Evolutionary conservation across 495 filamentous ascomycete species (phyloP).

Genomic region (Extremus antarcticus): DNA sequence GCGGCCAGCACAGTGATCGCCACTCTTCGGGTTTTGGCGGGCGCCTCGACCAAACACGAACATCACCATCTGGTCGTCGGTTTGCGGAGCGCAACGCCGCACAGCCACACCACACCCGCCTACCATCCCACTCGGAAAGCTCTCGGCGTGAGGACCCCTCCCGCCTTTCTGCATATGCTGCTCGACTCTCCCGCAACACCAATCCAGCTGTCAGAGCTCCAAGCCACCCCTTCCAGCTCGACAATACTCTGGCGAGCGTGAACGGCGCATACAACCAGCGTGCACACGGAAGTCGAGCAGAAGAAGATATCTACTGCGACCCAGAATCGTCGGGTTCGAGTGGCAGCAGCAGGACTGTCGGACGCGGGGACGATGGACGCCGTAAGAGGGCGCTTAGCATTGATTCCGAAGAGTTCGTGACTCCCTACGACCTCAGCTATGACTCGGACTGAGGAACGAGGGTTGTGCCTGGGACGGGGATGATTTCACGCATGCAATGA

Average conservation of each 20-base stretch:
- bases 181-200: neutral
- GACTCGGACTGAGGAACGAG: neutral
- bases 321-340: neutral
- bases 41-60: neutral
- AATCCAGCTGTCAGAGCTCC: neutral
- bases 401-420: neutral
- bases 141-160: no score
- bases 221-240: constrained; percentile 15
- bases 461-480: no score
- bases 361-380: neutral
- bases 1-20: neutral
- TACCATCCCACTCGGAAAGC: neutral
- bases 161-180: no score
- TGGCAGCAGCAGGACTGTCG: neutral
- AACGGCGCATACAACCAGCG: constrained; percentile 6
- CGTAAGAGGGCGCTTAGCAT: neutral
- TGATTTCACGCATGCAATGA: no score
- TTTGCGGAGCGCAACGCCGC: no score
- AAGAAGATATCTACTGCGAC: no score
- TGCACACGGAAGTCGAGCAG: neutral
- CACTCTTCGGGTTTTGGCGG: neutral
- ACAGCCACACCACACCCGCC: neutral
- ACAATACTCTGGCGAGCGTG: constrained; percentile 14
- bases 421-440: neutral
- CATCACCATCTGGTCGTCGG: neutral